Evolutionary conservation across 306 rosid genomes (phyloP).

Genomic region (Ziziphus jujuba): DNA sequence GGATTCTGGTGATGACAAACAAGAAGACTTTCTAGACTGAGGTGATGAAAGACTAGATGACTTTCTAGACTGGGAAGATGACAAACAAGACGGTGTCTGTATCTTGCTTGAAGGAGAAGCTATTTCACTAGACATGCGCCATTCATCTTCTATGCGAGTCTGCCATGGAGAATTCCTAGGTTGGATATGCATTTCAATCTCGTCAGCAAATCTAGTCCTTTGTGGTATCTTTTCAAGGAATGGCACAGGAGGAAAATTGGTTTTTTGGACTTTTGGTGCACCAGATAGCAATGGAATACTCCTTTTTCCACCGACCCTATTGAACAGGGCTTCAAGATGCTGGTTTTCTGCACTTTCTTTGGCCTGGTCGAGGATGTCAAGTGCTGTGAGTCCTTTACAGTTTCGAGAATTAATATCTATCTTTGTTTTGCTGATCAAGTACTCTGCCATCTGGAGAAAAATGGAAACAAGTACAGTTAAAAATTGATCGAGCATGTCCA

Average conservation of each 20-base stretch:
- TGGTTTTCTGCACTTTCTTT: constrained; percentile 41
- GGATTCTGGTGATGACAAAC: constrained; percentile 25
- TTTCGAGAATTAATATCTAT: constrained; percentile 53
- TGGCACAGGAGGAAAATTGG: neutral
- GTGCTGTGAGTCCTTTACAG: constrained; percentile 57
- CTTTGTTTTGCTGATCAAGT: constrained; percentile 57
- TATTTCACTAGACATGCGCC: constrained; percentile 22
- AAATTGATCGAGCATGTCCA: neutral
- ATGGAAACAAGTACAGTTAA: neutral
- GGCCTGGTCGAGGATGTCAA: constrained; percentile 56
- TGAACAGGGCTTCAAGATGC: constrained; percentile 33
- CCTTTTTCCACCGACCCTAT: constrained; percentile 50
- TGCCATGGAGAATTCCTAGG: constrained; percentile 13
- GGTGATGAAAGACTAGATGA: constrained; percentile 27
- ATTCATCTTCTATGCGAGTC: constrained; percentile 14
- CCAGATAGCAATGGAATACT: constrained; percentile 34
- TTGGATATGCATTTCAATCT: constrained; percentile 14
- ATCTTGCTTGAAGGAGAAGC: constrained; percentile 26
- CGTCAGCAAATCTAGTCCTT: constrained; percentile 2
- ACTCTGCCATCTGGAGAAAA: constrained; percentile 57
- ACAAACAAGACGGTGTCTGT: constrained; percentile 26
- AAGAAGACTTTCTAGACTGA: constrained; percentile 22
- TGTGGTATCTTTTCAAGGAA: constrained; percentile 6
- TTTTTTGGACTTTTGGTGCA: constrained; percentile 24
- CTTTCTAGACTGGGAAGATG: neutral